Conservation (phyloP, 371 early-diverging fungal genomes). For the Syncephalastrum racemosum region DNA sequence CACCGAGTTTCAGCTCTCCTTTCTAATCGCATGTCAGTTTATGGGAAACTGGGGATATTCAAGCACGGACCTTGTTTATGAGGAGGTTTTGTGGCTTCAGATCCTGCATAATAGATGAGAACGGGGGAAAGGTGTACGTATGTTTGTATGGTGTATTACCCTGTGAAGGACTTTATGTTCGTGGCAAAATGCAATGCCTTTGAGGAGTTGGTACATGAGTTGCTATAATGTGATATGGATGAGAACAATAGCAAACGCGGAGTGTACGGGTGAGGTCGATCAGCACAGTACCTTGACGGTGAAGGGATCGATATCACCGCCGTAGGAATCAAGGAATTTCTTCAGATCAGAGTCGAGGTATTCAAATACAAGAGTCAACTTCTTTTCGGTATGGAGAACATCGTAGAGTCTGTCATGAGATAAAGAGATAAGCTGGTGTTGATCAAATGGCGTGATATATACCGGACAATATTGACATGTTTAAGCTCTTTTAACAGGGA, state of each 20-base stretch:
- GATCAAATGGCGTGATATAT: slow-evolving; percentile 2
- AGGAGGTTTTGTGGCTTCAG: slow-evolving; percentile 84
- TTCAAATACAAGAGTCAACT: slow-evolving; percentile 94
- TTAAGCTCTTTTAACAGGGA: slow-evolving; percentile 92
- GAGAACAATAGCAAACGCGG: neutral
- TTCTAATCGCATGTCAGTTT: slow-evolving; percentile 36
- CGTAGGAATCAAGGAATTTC: slow-evolving; percentile 84
- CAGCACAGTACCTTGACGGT: slow-evolving; percentile 69
- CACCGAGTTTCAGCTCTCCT: slow-evolving; percentile 92
- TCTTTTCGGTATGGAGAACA: slow-evolving; percentile 94
- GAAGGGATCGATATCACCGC: slow-evolving; percentile 75
- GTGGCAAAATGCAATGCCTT: slow-evolving; percentile 85
- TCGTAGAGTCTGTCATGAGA: slow-evolving; percentile 71
- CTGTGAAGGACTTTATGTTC: slow-evolving; percentile 78
- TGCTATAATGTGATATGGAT: slow-evolving; percentile 37
- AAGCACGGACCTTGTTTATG: slow-evolving; percentile 61
- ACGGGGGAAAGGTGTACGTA: neutral
- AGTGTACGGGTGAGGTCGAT: neutral
- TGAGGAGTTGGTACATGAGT: slow-evolving; percentile 80
- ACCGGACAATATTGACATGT: slow-evolving; percentile 95
- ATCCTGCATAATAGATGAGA: slow-evolving; percentile 51
- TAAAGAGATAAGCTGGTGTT: neutral
- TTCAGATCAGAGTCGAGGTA: slow-evolving; percentile 94
- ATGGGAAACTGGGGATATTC: neutral
- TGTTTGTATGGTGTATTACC: slow-evolving; percentile 36